These are phyloP conservation scores for Tetrahymena elliotti DNA, from an alignment of 73 alveolate genomes.

Conservation along the genomic window DNA sequence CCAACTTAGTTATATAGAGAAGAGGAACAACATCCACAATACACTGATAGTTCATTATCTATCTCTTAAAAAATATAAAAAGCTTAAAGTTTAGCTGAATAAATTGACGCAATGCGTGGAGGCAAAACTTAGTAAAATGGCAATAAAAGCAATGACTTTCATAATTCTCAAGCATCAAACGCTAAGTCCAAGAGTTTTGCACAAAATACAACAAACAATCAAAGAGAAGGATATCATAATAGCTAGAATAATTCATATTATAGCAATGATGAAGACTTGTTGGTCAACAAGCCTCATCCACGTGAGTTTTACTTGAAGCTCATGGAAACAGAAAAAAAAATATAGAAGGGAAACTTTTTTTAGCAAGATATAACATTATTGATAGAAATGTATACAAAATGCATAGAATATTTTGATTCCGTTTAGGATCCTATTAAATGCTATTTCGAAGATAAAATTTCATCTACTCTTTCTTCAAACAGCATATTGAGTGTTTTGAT, in stretches of 20 bases:
- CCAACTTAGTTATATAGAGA: neutral
- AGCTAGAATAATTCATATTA: neutral
- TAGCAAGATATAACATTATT: neutral
- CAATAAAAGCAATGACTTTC: neutral
- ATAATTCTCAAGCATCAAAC: neutral
- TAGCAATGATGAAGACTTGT: neutral
- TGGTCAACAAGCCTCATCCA: neutral
- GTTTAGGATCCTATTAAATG: neutral
- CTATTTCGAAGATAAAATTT: neutral
- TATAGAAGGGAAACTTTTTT: neutral
- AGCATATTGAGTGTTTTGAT: neutral
- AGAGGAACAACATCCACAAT: neutral
- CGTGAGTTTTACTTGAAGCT: neutral
- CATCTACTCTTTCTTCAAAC: neutral
- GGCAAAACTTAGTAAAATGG: neutral
- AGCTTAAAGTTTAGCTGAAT: neutral
- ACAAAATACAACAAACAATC: too few species aligned
- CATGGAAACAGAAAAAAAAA: neutral
- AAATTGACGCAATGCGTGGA: neutral
- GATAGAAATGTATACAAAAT: neutral
- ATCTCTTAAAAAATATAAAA: neutral
- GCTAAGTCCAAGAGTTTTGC: neutral
- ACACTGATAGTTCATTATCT: neutral
- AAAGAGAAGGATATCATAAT: neutral
- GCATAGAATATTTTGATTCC: neutral